Conservation (phyloP, 345 rosid species). For the Ailanthus altissimus region DNA sequence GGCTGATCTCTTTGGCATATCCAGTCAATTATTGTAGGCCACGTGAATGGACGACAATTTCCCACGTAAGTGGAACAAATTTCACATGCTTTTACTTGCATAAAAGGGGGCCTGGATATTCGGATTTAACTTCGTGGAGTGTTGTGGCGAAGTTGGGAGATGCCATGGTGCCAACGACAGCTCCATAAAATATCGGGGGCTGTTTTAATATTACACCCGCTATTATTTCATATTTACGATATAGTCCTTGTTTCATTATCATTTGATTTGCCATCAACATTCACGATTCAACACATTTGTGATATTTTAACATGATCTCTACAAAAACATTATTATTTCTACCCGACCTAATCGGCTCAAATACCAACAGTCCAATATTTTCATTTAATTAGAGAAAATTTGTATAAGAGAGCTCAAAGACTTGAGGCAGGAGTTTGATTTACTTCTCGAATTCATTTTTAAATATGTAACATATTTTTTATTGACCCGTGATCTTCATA, state of each 20-base stretch:
- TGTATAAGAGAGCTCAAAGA: too few relatives aligned
- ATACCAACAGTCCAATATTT: too few relatives aligned
- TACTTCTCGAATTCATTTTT: too few relatives aligned
- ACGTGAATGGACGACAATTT: conserved; percentile 27
- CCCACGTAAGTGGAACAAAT: conserved; percentile 8
- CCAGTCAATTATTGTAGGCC: not conserved
- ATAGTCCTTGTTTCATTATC: not conserved
- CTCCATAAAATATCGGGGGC: not conserved
- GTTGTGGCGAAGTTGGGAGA: not conserved
- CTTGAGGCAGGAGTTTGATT: too few relatives aligned
- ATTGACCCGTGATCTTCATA: too few relatives aligned
- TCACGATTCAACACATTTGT: too few relatives aligned
- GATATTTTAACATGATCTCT: too few relatives aligned
- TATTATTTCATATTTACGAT: not conserved
- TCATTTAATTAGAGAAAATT: too few relatives aligned
- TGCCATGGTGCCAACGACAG: not conserved
- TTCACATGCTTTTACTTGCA: conserved; percentile 11
- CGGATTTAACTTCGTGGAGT: not conserved
- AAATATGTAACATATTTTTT: too few relatives aligned
- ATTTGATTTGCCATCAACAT: too few relatives aligned
- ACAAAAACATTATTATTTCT: too few relatives aligned
- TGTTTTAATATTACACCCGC: not conserved
- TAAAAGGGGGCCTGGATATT: not conserved
- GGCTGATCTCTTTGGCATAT: conserved; percentile 18
- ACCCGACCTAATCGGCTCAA: too few relatives aligned